Percentiles rank a stretch among this genome's conserved stretches.
These are phyloP conservation scores for Beauveria medogensis DNA, from an alignment of 2,329 filamentous ascomycete species.

Conservation along the genomic window DNA sequence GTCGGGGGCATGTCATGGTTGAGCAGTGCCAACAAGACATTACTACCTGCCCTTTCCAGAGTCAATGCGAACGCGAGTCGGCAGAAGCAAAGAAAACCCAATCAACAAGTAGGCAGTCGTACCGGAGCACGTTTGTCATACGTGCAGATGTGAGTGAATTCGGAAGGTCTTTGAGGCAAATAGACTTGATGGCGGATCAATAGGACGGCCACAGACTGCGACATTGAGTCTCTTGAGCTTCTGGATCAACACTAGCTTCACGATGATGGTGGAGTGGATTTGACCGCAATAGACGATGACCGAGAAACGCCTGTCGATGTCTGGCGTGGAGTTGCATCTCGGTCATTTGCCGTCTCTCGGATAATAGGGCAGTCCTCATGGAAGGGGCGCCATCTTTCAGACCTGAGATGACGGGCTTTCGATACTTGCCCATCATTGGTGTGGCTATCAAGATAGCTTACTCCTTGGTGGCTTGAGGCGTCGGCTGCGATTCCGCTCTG, in stretches of 20 bases:
- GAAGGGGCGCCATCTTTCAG: neutral
- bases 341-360: neutral
- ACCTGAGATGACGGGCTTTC: neutral
- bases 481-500: neutral
- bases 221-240: neutral
- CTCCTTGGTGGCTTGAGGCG: neutral
- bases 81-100: neutral
- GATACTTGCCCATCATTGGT: neutral
- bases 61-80: neutral
- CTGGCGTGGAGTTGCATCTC: neutral
- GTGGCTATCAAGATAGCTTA: neutral
- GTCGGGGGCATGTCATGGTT: neutral
- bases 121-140: neutral
- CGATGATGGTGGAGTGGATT: neutral
- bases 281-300: neutral
- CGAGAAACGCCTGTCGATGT: neutral
- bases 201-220: neutral
- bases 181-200: neutral
- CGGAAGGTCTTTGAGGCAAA: neutral
- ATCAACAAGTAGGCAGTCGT: neutral
- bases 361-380: neutral
- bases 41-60: conserved; percentile 5
- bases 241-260: conserved; percentile 1
- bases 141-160: neutral
- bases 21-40: neutral